Evolutionary conservation across 306 rosid genomes (phyloP).

Genomic region (Quercus rubra): DNA sequence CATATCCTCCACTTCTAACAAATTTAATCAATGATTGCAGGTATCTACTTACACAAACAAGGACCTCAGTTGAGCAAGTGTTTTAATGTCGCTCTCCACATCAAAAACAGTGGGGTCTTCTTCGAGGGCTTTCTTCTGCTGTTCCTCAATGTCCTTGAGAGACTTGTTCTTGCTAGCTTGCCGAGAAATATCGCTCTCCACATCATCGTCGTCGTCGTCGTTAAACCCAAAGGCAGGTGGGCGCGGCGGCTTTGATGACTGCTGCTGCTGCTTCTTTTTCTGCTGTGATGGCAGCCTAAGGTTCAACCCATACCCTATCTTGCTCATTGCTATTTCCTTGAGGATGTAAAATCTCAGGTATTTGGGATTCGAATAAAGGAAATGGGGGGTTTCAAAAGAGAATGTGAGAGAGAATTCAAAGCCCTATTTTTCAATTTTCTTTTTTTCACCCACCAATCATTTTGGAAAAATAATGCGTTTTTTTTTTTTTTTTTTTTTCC

Average conservation of each 20-base stretch:
- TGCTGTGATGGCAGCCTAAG: conserved; percentile 53
- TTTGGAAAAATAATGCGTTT: too few relatives aligned
- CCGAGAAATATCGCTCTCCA: conserved; percentile 81
- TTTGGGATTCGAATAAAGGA: too few relatives aligned
- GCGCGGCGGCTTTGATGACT: conserved; percentile 52
- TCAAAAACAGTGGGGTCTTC: conserved; percentile 82
- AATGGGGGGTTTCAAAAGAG: too few relatives aligned
- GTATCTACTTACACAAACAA: too few relatives aligned
- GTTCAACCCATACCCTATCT: conserved; percentile 65
- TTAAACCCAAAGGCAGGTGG: conserved; percentile 60
- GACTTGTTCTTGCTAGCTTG: conserved; percentile 83
- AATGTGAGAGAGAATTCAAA: too few relatives aligned
- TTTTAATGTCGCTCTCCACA: background rate
- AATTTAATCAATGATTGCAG: too few relatives aligned
- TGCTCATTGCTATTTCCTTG: conserved; percentile 51
- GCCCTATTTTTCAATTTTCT: too few relatives aligned
- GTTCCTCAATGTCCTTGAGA: conserved; percentile 85
- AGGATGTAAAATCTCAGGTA: too few relatives aligned
- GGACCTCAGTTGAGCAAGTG: too few relatives aligned
- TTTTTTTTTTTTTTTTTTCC: too few relatives aligned
- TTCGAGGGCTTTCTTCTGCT: conserved; percentile 77
- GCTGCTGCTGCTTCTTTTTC: conserved; percentile 51
- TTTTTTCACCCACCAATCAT: too few relatives aligned
- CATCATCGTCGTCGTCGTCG: conserved; percentile 62
- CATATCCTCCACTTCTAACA: too few relatives aligned